Conservation (phyloP, 306 rosid genomes). For the Glycine soja region DNA sequence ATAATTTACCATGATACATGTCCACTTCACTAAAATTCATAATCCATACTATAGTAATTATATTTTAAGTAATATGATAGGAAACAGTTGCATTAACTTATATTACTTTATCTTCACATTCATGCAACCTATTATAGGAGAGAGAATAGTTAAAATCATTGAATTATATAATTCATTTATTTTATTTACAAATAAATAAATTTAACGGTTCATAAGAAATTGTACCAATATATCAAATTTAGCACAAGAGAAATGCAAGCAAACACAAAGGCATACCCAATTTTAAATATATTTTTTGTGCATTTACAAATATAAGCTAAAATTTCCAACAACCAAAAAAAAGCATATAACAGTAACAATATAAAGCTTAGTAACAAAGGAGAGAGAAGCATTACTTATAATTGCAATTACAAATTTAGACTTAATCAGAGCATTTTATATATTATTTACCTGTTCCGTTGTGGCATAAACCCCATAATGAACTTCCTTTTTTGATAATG, state of each 20-base stretch:
- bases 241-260: background rate
- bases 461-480: constrained; percentile 87
- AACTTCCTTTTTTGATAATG: constrained; percentile 72
- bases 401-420: constrained; percentile 25
- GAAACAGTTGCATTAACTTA: no score
- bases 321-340: constrained; percentile 20
- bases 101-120: background rate
- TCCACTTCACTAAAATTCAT: no score
- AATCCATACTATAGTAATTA: no score
- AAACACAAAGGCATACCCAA: background rate
- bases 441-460: constrained; percentile 70
- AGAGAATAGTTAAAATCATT: background rate
- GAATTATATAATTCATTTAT: constrained; percentile 16
- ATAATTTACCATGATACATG: no score
- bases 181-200: background rate
- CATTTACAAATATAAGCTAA: constrained; percentile 15
- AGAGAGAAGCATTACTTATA: constrained; percentile 2
- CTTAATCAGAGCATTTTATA: constrained; percentile 24
- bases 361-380: constrained; percentile 9
- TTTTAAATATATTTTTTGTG: constrained; percentile 6
- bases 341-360: background rate
- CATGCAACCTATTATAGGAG: background rate
- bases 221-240: background rate
- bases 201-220: background rate
- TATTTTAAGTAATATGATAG: no score